Conservation (phyloP, 2,329 filamentous ascomycete genomes). For the Gremmenia infestans region DNA sequence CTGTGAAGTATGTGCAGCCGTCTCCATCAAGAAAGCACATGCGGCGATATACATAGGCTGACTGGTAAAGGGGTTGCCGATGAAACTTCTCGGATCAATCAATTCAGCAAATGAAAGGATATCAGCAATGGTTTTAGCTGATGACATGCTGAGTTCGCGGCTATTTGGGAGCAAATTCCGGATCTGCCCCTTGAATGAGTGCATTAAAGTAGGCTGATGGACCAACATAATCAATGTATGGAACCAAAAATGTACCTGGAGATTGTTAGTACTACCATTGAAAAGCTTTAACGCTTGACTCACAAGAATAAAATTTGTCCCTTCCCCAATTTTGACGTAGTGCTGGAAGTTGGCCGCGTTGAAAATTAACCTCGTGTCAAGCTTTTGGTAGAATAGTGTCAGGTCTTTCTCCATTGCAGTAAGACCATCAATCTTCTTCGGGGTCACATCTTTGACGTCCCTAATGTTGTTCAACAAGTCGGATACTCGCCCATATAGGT, state of each 20-base stretch:
- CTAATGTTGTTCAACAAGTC: constrained; percentile 80
- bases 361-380: constrained; percentile 73
- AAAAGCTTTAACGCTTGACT: constrained; percentile 74
- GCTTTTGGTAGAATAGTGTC: constrained; percentile 65
- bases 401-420: constrained; percentile 76
- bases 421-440: constrained; percentile 67
- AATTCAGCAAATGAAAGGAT: constrained; percentile 82
- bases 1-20: constrained; percentile 62
- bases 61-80: constrained; percentile 83
- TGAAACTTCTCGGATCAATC: constrained; percentile 79
- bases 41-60: constrained; percentile 91
- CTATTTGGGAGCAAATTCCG: constrained; percentile 75
- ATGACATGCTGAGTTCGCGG: constrained; percentile 52
- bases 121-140: constrained; percentile 83
- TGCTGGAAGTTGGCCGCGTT: constrained; percentile 82
- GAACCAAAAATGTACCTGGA: constrained; percentile 77
- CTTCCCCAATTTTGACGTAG: constrained; percentile 74
- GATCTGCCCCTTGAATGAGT: constrained; percentile 65
- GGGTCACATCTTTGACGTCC: constrained; percentile 66
- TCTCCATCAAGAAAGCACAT: constrained; percentile 83
- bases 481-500: constrained; percentile 78
- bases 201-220: constrained; percentile 77
- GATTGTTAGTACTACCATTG: constrained; percentile 74
- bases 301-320: constrained; percentile 79
- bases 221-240: constrained; percentile 80